Evolutionary conservation across 148 eudicot genomes (phyloP), one percentile per base, ranked within the genome.

Genomic region (Linanthus parryae): DNA sequence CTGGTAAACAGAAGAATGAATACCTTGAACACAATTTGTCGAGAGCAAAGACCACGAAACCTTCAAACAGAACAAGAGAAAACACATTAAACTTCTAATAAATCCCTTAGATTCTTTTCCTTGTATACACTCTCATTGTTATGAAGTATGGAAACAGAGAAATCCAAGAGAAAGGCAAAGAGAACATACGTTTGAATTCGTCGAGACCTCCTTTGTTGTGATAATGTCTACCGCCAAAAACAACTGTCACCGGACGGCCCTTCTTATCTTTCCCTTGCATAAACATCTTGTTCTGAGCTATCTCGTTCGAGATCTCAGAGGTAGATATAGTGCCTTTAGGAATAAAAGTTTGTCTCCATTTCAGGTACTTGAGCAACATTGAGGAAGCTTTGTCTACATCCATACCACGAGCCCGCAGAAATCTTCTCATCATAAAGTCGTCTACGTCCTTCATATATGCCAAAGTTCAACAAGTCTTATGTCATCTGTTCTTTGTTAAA

Each of bases 21-120:
- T 70, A 84, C 97, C 91, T 85, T 62, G 78, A 36, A 35, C 82
- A 75, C 42, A 85, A 39, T 63, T 74, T 90, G 58, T 86, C 97
- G 44, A 85, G 68, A 13, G 58, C 57, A 58, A 73, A 90, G 58
- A 74, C 92, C 39, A 75, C 70, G 51, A 43, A 85, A 58, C 92
- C 97, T 90, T 84, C 48, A 62, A 55, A 49, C 25, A 40, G 13
- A 50, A 34, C 30, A 34, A 24, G 10, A 30, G n/a, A n/a, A n/a
- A n/a, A n/a, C n/a, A n/a, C n/a, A n/a, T n/a, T n/a, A n/a, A n/a
- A n/a, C n/a, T n/a, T n/a, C n/a, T n/a, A n/a, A n/a, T n/a, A n/a
- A n/a, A n/a, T n/a, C n/a, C n/a, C n/a, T n/a, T n/a, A n/a, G n/a
- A n/a, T n/a, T n/a, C n/a, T n/a, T n/a, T n/a, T n/a, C n/a, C n/a